These are phyloP conservation scores for Alternaria panax DNA, from an alignment of 2,329 filamentous ascomycete genomes.

Conservation along the genomic window DNA sequence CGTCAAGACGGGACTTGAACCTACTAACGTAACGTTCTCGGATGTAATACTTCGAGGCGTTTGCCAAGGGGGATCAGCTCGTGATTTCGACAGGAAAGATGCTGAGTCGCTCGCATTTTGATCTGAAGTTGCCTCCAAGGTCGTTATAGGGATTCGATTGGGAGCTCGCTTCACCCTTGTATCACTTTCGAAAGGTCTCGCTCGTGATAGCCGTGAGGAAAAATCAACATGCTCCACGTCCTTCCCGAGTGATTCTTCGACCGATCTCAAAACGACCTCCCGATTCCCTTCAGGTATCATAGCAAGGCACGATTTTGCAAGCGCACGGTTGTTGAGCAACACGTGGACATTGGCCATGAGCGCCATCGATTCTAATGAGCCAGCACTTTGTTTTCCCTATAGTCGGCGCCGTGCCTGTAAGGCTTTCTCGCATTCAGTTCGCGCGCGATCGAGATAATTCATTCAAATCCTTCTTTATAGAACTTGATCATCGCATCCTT, in stretches of 20 bases:
- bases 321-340: constrained; percentile 27
- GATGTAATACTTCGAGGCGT: not conserved
- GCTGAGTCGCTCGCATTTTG: not conserved
- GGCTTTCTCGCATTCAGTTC: constrained; percentile 34
- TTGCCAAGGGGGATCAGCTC: not conserved
- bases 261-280: constrained; percentile 17
- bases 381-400: constrained; percentile 34
- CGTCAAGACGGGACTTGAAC: not conserved
- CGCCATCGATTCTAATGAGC: constrained; percentile 36
- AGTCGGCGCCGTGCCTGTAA: constrained; percentile 34
- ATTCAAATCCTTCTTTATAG: constrained; percentile 16
- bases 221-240: constrained; percentile 30
- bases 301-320: constrained; percentile 31
- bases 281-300: constrained; percentile 29
- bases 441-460: constrained; percentile 30
- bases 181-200: not conserved
- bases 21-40: not conserved
- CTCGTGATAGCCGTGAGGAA: constrained; percentile 21
- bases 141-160: constrained; percentile 10
- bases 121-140: not conserved
- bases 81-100: constrained; percentile 2
- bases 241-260: constrained; percentile 26
- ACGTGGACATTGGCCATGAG: constrained; percentile 40
- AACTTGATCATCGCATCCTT: not conserved
- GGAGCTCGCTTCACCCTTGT: not conserved